These are phyloP conservation scores for Paspalum notatum DNA, from an alignment of 176 grass and related monocot species.

Conservation along the genomic window DNA sequence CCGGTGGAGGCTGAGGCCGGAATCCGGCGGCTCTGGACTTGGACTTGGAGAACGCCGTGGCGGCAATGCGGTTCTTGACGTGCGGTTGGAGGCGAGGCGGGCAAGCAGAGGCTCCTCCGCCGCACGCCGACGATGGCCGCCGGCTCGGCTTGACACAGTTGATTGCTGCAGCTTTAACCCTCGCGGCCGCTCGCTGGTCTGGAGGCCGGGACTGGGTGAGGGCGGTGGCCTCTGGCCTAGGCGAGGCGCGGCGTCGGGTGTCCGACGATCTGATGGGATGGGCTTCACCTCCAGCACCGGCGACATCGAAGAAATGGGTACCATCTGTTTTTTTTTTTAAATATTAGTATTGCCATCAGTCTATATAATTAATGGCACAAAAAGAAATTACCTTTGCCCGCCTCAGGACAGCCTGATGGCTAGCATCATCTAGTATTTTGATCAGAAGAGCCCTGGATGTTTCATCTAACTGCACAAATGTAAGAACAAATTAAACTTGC, in stretches of 20 bases:
- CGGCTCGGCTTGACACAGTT: constrained; percentile 1
- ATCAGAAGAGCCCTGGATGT: constrained; percentile 53
- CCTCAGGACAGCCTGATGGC: constrained; percentile 39
- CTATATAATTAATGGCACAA: neutral
- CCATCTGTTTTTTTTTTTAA: constrained; percentile 22
- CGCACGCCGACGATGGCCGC: neutral
- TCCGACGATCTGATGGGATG: neutral
- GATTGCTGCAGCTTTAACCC: constrained; percentile 27
- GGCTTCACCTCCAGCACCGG: constrained; percentile 37
- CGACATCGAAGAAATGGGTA: constrained; percentile 24
- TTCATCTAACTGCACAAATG: constrained; percentile 54
- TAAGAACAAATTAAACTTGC: neutral
- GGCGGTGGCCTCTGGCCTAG: neutral
- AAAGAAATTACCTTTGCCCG: constrained; percentile 55
- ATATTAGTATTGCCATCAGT: constrained; percentile 11
- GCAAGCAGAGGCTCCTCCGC: neutral
- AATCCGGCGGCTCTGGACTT: neutral
- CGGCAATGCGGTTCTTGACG: constrained; percentile 27
- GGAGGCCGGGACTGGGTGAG: neutral
- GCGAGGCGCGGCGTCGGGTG: neutral
- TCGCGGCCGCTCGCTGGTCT: neutral
- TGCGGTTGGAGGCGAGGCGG: constrained; percentile 28
- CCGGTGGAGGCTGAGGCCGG: neutral
- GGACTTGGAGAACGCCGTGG: neutral
- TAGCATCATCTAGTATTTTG: constrained; percentile 65